Conservation (phyloP, 257 asterid genomes). For the Anisodus tanguticus region DNA sequence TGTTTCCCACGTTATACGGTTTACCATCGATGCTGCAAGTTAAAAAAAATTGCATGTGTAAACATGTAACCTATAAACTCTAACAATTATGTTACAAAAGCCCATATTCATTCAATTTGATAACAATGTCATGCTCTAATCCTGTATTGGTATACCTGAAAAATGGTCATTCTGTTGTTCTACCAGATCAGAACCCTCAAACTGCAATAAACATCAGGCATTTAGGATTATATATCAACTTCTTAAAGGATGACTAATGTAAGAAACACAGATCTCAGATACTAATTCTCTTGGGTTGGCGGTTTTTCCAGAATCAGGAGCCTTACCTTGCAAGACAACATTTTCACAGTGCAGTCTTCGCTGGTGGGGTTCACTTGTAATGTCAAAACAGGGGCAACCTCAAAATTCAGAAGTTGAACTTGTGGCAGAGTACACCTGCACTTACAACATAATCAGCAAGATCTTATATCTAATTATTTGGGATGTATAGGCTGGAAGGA, state of each 20-base stretch:
- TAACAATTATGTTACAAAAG: not conserved
- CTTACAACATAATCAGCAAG: slow-evolving; percentile 25
- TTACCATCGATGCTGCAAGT: slow-evolving; percentile 80
- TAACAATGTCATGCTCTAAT: not conserved
- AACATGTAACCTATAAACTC: not conserved
- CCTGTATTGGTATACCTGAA: slow-evolving; percentile 53
- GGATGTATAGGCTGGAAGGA: not conserved
- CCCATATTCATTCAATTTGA: not conserved
- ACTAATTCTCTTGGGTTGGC: not conserved
- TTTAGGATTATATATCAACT: not conserved
- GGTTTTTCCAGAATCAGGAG: slow-evolving; percentile 2
- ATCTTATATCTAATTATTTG: not conserved
- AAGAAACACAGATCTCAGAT: not conserved
- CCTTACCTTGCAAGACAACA: slow-evolving; percentile 85
- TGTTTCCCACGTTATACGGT: slow-evolving; percentile 73
- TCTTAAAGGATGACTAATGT: not conserved
- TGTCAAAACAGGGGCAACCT: slow-evolving; percentile 79
- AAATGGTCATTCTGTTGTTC: slow-evolving; percentile 75
- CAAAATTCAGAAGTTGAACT: slow-evolving; percentile 74
- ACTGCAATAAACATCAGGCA: slow-evolving; percentile 49
- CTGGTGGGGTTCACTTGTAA: slow-evolving; percentile 63
- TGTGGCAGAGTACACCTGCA: slow-evolving; percentile 83
- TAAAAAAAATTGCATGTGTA: slow-evolving; percentile 11
- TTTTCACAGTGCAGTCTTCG: slow-evolving; percentile 66
- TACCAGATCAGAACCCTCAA: slow-evolving; percentile 76